These are phyloP conservation scores for Pleodorina starrii DNA, from an alignment of 139 green algal genomes.

Conservation along the genomic window DNA sequence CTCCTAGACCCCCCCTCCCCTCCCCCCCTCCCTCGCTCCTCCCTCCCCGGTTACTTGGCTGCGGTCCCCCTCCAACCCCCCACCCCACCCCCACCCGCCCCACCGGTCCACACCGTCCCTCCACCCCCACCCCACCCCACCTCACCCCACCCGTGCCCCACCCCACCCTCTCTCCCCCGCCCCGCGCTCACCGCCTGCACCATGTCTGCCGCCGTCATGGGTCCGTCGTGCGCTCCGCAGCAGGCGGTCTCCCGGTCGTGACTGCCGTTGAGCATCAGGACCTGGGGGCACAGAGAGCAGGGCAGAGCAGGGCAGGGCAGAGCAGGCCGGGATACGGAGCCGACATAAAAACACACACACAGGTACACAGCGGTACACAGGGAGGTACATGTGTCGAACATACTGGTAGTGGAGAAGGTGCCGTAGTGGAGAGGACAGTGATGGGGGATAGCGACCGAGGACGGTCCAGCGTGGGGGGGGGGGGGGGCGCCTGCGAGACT, in stretches of 20 bases:
- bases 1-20: not conserved
- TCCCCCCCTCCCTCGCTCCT: not conserved
- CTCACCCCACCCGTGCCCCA: not conserved
- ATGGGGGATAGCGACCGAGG: too few relatives aligned
- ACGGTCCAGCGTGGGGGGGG: too few relatives aligned
- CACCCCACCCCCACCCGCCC: not conserved
- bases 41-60: too few relatives aligned
- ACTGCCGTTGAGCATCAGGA: constrained; percentile 96
- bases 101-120: not conserved
- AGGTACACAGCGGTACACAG: too few relatives aligned
- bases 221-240: constrained; percentile 58
- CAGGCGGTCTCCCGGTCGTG: constrained; percentile 92
- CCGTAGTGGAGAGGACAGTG: too few relatives aligned
- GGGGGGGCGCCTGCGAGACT: too few relatives aligned
- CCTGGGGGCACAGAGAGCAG: constrained; percentile 61
- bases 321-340: too few relatives aligned
- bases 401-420: too few relatives aligned
- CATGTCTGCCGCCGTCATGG: constrained; percentile 92
- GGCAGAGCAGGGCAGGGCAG: not conserved
- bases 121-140: not conserved
- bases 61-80: not conserved
- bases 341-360: too few relatives aligned
- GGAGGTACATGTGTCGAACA: too few relatives aligned
- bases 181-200: constrained; percentile 71
- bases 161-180: not conserved